These are phyloP conservation scores for Coniferiporia weirii DNA, from an alignment of 1,284 basidiomycete genomes.

Conservation along the genomic window DNA sequence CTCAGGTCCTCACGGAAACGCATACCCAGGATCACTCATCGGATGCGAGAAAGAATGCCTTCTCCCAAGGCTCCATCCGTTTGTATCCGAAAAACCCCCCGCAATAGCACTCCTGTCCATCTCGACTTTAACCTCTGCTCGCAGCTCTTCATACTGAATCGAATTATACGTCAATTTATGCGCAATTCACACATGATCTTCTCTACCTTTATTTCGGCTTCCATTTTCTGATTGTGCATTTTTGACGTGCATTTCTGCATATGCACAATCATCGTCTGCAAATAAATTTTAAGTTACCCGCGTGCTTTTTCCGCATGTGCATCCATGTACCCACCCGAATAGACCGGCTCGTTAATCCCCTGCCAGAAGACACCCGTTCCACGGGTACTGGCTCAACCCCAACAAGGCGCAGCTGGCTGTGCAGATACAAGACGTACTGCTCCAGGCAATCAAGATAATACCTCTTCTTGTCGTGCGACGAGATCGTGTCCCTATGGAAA, in stretches of 20 bases:
- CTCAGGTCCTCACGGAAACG: no score
- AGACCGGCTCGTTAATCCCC: conserved; percentile 55
- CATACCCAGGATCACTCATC: no score
- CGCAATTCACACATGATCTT: no score
- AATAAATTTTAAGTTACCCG: not conserved
- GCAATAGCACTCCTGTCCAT: no score
- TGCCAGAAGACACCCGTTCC: conserved; percentile 49
- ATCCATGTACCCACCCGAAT: conserved; percentile 33
- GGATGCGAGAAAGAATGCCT: no score
- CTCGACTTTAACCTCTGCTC: no score
- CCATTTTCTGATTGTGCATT: conserved; percentile 6
- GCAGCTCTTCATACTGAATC: no score
- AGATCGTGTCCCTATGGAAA: conserved; percentile 63
- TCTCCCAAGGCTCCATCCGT: no score
- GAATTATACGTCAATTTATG: no score
- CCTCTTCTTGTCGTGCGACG: conserved; percentile 71
- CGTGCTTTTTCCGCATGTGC: not conserved
- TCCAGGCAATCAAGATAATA: conserved; percentile 68
- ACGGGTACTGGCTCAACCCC: conserved; percentile 44
- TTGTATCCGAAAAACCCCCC: no score
- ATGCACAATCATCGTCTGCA: conserved; percentile 17
- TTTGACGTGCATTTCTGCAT: conserved; percentile 3
- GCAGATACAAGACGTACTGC: conserved; percentile 59
- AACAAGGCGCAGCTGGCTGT: conserved; percentile 51
- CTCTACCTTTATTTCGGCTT: conserved; percentile 8